Percentiles rank a stretch among this genome's conserved stretches.
Evolutionary conservation across 768 basidiomycete genomes (phyloP).

Genomic region (Lactarius hatsudake): DNA sequence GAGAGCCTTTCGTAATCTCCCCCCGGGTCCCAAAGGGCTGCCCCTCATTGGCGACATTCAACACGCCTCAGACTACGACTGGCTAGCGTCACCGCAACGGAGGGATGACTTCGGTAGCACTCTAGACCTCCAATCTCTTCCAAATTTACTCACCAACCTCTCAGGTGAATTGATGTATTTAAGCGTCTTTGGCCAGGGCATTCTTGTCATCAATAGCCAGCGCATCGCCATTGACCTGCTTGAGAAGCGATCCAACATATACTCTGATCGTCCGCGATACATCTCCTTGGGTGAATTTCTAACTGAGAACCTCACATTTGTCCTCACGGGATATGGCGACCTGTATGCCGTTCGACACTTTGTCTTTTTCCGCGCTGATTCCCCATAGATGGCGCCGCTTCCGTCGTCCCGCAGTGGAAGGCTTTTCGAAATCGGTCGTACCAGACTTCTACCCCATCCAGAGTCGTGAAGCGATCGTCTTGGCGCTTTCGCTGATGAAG

Average conservation of each 20-base stretch:
- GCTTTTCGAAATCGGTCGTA: neutral
- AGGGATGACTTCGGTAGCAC: no score
- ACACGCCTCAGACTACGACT: no score
- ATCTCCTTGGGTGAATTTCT: neutral
- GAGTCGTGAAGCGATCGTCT: neutral
- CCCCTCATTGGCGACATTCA: neutral
- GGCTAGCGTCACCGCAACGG: no score
- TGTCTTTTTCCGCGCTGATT: neutral
- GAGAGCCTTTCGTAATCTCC: neutral
- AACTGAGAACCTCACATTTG: neutral
- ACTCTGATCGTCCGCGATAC: neutral
- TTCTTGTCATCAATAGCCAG: neutral
- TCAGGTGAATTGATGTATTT: no score
- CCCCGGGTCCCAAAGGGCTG: neutral
- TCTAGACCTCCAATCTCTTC: no score
- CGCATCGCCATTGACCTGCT: neutral
- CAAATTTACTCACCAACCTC: no score
- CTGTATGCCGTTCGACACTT: neutral
- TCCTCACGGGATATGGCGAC: neutral
- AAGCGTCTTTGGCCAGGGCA: neutral
- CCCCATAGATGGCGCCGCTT: neutral
- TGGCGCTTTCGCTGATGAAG: slow-evolving; percentile 28
- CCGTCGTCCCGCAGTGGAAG: neutral
- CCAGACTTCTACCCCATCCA: neutral
- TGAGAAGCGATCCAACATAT: neutral